Base-by-base conservation (phyloP, 805 yeast genomes). In the Suhomyces emberorum region DNA sequence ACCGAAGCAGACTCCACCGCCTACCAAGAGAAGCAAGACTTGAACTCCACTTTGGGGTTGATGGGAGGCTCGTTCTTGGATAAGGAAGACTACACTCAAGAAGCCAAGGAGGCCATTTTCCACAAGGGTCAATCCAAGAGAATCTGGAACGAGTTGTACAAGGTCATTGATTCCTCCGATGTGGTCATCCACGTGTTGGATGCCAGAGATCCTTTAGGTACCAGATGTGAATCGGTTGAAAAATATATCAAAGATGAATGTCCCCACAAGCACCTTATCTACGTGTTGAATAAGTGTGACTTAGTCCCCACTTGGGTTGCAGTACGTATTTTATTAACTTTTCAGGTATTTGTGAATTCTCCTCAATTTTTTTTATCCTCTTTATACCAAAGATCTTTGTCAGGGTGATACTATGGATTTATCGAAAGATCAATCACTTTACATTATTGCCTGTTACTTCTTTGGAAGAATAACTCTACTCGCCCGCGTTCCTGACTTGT, bases 261-360 rank as follows among this genome's bases (percentile, higher is more conserved):
- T 56, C 87, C 98, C 10, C 98, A 93, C 60, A 91, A 91, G 67
- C 98, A 93, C 72, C 73, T 91, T 69, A 83, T 91, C 49, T 89
- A 83, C 59, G 96, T 93, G 39, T 70, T 91, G 65, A 91, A 91
- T 77, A 91, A 91, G 74, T 89, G 97, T 77, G 98, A 91, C 72
- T 79, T 91, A 55, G 96, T 91, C 35, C 98, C 98, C 46, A 91
- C 96, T 31, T 91, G 98, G 97, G 97, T 88, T 55, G 97, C 98
- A 55, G 98, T 89, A 88, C 77, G 98, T 88, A 63, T 57, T 26
- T 9, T 26, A 21, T 7, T 18, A 16, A 15, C 17, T 10, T 34
- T 28, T 27, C 9, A 26, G 11, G 29, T 33, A 42, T 9, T 25
- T 32, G 30, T 42, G 36, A 36, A 34, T 32, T 32, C 38, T 32